Evolutionary conservation across 768 basidiomycete species (phyloP).

Genomic region (Boletus insuetus): DNA sequence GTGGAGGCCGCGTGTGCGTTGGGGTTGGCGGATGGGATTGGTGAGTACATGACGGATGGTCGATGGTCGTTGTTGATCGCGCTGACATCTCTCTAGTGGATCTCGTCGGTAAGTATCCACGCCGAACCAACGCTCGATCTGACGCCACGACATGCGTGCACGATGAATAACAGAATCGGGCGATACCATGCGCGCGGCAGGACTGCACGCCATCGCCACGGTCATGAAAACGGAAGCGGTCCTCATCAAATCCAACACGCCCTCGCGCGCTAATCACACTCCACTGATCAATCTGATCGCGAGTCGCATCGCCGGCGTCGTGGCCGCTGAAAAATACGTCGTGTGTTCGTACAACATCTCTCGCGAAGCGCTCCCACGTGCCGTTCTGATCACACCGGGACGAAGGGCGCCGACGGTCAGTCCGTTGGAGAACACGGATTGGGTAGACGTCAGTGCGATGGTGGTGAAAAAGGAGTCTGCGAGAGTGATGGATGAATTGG

Average conservation of each 20-base stretch:
- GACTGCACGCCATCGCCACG: conserved; percentile 89
- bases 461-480: conserved; percentile 81
- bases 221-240: conserved; percentile 87
- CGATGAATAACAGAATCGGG: conserved; percentile 74
- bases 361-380: conserved; percentile 59
- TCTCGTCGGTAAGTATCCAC: conserved; percentile 73
- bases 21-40: conserved; percentile 95
- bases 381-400: conserved; percentile 79
- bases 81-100: conserved; percentile 57
- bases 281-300: conserved; percentile 78
- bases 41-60: conserved; percentile 41
- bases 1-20: conserved; percentile 98
- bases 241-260: conserved; percentile 75
- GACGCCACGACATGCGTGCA: neutral
- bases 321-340: conserved; percentile 85
- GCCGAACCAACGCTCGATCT: neutral
- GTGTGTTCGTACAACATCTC: conserved; percentile 90
- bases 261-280: conserved; percentile 60
- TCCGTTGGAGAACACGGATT: conserved; percentile 75
- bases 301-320: conserved; percentile 85
- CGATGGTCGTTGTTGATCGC: neutral
- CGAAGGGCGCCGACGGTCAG: conserved; percentile 85
- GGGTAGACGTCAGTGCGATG: conserved; percentile 94
- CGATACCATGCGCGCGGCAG: conserved; percentile 98
- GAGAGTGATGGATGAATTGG: conserved; percentile 84